Base-by-base conservation (phyloP, 2,329 filamentous ascomycete species). In the Aspergillus pseudoviridinutans region DNA sequence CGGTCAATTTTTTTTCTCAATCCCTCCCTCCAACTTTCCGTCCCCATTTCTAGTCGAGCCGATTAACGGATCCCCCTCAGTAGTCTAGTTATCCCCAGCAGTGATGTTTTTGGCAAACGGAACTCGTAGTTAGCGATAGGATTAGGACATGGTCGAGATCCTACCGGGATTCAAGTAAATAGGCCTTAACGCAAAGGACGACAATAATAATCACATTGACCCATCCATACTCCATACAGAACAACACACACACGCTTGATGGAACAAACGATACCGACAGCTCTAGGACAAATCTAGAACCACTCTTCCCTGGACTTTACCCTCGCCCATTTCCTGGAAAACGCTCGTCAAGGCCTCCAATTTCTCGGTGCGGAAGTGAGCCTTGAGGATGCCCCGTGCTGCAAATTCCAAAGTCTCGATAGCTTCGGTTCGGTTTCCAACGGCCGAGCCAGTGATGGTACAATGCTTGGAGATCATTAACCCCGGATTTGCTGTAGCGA, bases 361-460 rank as follows among this genome's bases (percentile, higher is more conserved):
- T 64, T 79, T 79, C 66, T 79, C 76, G n/a, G 71, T 67, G 50
- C 74, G 70, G 55, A 76, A 68, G 62, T 77, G 75, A 44, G 77
- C 72, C 63, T 79, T 79, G 53, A 82, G 74, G 20, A 81, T 65
- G 2, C 79, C 79, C 24, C 79, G 69, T 10, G 76, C 74, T 7
- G 78, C 79, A 69, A 81, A 76, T 5, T 81, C 75, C 60, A 82
- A 60, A 8, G 76, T 74, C 63, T 82, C 79, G 51, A 79, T 72
- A 10, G 81, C 80, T 29, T 84, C 81, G 53, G 74, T 71, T 46
- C 79, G 74, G 53, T 79, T 82, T 0, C 82, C 81, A 14, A 83
- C 80, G 0, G 79, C 75, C 9, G 76, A 79, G 4, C 79, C 80
- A 4, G 78, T 75, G 57, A 84, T 80, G n/a, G 69, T 76, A 51